A percentile compares a stretch with the other conserved stretches of the same genome.
Conservation (phyloP, 164 flowering plant genomes). For the Malania oleifera region DNA sequence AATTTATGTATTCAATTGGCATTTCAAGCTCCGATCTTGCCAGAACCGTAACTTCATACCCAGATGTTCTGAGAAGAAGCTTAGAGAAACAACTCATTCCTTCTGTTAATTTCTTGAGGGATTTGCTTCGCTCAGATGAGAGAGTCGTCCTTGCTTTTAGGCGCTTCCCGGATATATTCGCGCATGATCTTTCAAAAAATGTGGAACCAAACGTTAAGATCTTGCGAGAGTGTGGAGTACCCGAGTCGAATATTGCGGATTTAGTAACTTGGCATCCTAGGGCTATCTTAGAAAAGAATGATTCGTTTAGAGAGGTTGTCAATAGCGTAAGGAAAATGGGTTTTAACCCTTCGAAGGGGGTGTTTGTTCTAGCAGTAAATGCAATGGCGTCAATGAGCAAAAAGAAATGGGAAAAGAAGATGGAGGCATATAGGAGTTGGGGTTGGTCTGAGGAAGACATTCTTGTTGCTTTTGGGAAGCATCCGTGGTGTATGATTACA, state of each 20-base stretch:
- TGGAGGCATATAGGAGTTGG: slow-evolving; percentile 15
- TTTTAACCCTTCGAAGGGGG: slow-evolving; percentile 6
- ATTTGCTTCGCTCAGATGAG: not conserved
- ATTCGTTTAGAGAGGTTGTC: slow-evolving; percentile 3
- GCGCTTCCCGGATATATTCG: not conserved
- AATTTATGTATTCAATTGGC: slow-evolving; percentile 3
- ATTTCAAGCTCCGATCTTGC: not conserved
- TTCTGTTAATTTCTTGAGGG: slow-evolving; percentile 3
- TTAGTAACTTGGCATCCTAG: not conserved
- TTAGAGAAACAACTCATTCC: slow-evolving; percentile 8
- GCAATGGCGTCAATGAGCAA: not conserved
- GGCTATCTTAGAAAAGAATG: not conserved
- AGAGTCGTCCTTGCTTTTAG: not conserved
- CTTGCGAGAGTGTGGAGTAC: slow-evolving; percentile 14
- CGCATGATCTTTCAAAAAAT: not conserved
- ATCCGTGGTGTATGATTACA: slow-evolving; percentile 11
- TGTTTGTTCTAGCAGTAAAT: slow-evolving; percentile 9
- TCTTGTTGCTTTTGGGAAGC: slow-evolving; percentile 6
- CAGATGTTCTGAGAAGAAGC: slow-evolving; percentile 1
- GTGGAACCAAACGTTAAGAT: slow-evolving; percentile 6
- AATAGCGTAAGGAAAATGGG: slow-evolving; percentile 13
- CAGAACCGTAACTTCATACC: not conserved
- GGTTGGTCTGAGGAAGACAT: slow-evolving; percentile 26
- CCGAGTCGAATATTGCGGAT: not conserved
- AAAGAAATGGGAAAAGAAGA: slow-evolving; percentile 14